Conservation (phyloP, 441 rosid species). For the Erodium texanum region DNA sequence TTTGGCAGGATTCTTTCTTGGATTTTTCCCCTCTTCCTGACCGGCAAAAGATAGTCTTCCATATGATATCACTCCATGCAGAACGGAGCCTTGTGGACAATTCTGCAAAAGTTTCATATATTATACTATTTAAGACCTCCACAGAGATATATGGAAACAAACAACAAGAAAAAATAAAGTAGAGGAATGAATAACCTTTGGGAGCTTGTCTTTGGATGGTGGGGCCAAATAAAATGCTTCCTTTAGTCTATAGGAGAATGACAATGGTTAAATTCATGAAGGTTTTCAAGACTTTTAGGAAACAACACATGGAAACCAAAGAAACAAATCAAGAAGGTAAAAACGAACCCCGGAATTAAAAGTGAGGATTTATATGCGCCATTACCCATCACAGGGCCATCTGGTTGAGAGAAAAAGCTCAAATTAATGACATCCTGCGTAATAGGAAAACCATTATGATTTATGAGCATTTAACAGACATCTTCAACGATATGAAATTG, state of each 20-base stretch:
- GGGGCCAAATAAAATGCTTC: constrained; percentile 86
- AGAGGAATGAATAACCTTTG: constrained; percentile 48
- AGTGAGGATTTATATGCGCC: constrained; percentile 70
- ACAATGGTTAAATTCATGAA: constrained; percentile 12
- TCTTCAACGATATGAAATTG: not conserved
- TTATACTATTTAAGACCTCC: constrained; percentile 5
- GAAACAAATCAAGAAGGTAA: constrained; percentile 14
- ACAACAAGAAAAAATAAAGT: not conserved
- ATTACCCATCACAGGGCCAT: constrained; percentile 86
- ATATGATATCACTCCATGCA: constrained; percentile 70
- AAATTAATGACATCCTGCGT: constrained; percentile 57
- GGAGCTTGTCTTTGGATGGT: constrained; percentile 79
- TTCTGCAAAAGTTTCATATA: constrained; percentile 40
- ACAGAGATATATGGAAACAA: not conserved
- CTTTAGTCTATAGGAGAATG: constrained; percentile 45
- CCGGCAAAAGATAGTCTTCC: constrained; percentile 54
- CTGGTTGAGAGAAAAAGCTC: constrained; percentile 86
- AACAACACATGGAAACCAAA: constrained; percentile 13
- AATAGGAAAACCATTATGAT: constrained; percentile 11
- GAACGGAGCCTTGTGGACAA: constrained; percentile 71
- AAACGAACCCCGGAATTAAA: constrained; percentile 78
- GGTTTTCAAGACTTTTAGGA: constrained; percentile 9
- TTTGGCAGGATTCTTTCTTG: constrained; percentile 56
- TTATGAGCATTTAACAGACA: not conserved
- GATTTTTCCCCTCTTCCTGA: constrained; percentile 41